A percentile compares a stretch with the other conserved stretches of the same genome.
phyloP scores from a whole-genome alignment of 257 asterid genomes.

The Nicotiana attenuata region DNA sequence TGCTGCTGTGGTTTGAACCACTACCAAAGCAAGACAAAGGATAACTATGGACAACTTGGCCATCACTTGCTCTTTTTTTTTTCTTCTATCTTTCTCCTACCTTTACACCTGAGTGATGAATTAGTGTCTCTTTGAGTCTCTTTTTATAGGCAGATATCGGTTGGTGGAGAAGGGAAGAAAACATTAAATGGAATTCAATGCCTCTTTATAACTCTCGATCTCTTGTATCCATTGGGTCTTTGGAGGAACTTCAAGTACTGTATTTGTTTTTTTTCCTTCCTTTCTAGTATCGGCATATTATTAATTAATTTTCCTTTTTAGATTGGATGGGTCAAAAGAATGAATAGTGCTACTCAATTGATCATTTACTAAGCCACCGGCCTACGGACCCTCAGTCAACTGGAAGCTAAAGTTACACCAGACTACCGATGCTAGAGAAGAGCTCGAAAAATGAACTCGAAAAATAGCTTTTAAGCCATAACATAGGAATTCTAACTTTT shows the following conservation, averaged over 20 bases:
- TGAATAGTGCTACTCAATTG: too few species aligned
- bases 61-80: slow-evolving; percentile 11
- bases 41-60: slow-evolving; percentile 17
- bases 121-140: not conserved
- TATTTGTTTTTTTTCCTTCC: too few species aligned
- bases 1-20: slow-evolving; percentile 18
- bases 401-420: too few species aligned
- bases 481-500: too few species aligned
- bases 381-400: too few species aligned
- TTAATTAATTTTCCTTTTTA: too few species aligned
- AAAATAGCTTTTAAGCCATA: too few species aligned
- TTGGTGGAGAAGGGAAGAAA: not conserved
- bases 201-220: not conserved
- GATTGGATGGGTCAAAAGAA: too few species aligned
- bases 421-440: too few species aligned
- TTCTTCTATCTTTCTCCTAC: not conserved
- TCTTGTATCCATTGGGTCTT: not conserved
- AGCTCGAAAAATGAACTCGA: too few species aligned
- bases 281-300: too few species aligned
- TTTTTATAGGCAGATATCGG: slow-evolving; percentile 19
- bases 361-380: too few species aligned
- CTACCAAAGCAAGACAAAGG: slow-evolving; percentile 21
- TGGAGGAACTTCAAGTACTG: not conserved
- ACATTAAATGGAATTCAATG: slow-evolving; percentile 22
- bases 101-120: not conserved